Evolutionary conservation across 2,329 filamentous ascomycete species (phyloP).

Genomic region (Epichloe uncinata): DNA sequence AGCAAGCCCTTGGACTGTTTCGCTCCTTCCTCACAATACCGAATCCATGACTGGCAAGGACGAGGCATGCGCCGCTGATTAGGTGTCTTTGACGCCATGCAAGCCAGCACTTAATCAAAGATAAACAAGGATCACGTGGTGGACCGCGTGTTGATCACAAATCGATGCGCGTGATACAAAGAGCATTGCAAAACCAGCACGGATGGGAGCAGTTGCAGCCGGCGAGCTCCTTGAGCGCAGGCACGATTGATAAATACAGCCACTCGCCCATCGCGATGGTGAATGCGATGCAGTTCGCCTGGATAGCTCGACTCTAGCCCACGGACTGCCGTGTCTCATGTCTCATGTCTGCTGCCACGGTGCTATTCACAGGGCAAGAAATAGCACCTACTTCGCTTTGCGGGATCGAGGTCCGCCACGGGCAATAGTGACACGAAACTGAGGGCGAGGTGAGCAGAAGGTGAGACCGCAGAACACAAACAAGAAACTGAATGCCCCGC

Average conservation of each 20-base stretch:
- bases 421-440: not conserved
- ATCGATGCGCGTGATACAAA: not conserved
- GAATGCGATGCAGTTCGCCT: not conserved
- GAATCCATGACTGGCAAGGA: too few relatives aligned
- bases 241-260: not conserved
- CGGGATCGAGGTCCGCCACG: too few relatives aligned
- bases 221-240: not conserved
- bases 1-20: too few relatives aligned
- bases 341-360: not conserved
- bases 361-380: not conserved
- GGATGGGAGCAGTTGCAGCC: not conserved
- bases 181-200: not conserved
- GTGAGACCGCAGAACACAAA: not conserved
- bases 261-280: not conserved
- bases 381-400: too few relatives aligned
- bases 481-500: too few relatives aligned
- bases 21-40: too few relatives aligned
- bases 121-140: not conserved
- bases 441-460: not conserved
- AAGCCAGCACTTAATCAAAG: not conserved
- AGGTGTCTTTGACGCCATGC: not conserved
- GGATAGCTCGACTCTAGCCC: not conserved
- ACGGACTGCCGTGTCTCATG: too few relatives aligned
- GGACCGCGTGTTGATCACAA: not conserved
- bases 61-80: too few relatives aligned